A percentile compares a stretch with the other conserved stretches of the same genome.
Evolutionary conservation across 169 alveolate genomes (phyloP).

Genomic region (Prorocentrum cordatum): DNA sequence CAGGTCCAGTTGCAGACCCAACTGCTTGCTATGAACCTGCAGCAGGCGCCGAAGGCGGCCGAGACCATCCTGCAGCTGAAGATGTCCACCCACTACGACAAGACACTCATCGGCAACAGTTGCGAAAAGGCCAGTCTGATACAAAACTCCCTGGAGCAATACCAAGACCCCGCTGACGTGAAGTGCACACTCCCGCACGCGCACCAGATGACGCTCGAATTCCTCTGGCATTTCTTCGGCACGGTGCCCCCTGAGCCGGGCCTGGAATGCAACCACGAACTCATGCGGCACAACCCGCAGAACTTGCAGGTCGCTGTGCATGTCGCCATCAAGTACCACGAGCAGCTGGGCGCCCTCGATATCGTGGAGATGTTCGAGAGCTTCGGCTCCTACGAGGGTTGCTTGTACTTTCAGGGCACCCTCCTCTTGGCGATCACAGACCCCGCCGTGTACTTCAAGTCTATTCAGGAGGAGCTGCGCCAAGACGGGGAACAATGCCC

Average conservation of each 20-base stretch:
- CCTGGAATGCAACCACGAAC: constrained; percentile 77
- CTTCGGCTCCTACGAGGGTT: constrained; percentile 76
- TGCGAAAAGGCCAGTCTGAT: constrained; percentile 85
- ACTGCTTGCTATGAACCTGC: constrained; percentile 91
- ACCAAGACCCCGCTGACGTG: constrained; percentile 23
- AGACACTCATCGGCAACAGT: constrained; percentile 89
- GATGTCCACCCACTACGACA: constrained; percentile 94
- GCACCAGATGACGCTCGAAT: constrained; percentile 60
- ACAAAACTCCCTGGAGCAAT: constrained; percentile 58
- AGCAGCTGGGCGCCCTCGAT: constrained; percentile 84
- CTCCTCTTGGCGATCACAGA: constrained; percentile 46
- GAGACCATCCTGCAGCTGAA: constrained; percentile 91
- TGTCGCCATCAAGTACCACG: constrained; percentile 86
- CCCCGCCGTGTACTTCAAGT: constrained; percentile 86
- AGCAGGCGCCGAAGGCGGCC: constrained; percentile 86
- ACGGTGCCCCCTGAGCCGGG: neutral
- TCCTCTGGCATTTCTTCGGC: neutral
- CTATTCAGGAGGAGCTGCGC: constrained; percentile 95
- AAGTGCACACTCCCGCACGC: constrained; percentile 51
- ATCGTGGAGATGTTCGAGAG: constrained; percentile 81
- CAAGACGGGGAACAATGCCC: too few relatives aligned
- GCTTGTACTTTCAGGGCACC: constrained; percentile 74
- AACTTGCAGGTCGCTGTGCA: constrained; percentile 80
- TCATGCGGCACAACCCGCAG: constrained; percentile 84
- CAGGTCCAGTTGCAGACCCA: constrained; percentile 97